Evolutionary conservation across 2,329 filamentous ascomycete genomes (phyloP).

Genomic region (Sporothrix pallida): DNA sequence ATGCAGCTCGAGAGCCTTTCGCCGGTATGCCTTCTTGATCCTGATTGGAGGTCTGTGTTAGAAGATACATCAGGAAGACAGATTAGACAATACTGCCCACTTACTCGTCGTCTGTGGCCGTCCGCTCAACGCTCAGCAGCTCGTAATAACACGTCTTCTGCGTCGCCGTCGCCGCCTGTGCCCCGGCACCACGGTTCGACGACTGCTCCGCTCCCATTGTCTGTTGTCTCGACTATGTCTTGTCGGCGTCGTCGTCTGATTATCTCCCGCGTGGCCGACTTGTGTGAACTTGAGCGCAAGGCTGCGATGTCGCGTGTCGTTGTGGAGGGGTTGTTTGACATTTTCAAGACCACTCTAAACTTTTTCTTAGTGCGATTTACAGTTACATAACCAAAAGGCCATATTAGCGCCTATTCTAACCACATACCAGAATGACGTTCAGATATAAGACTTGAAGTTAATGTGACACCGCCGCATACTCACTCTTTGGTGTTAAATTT

Average conservation of each 20-base stretch:
- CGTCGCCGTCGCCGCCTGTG: slow-evolving; percentile 38
- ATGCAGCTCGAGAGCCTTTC: slow-evolving; percentile 89
- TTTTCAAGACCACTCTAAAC: slow-evolving; percentile 1
- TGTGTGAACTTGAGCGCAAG: not conserved
- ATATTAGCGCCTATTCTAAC: not conserved
- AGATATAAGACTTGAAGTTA: not conserved
- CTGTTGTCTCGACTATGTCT: slow-evolving; percentile 49
- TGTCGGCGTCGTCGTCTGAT: not conserved
- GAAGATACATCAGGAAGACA: not conserved
- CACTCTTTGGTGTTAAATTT: too few species aligned
- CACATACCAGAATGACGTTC: not conserved
- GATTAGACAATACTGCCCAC: not conserved
- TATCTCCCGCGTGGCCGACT: not conserved
- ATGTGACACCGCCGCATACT: not conserved
- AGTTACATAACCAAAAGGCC: slow-evolving; percentile 15
- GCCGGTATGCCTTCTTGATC: slow-evolving; percentile 91
- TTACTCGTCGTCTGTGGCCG: slow-evolving; percentile 81
- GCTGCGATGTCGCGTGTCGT: slow-evolving; percentile 24
- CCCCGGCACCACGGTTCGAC: slow-evolving; percentile 45
- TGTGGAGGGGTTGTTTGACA: not conserved
- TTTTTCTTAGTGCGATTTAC: slow-evolving; percentile 24
- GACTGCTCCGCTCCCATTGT: slow-evolving; percentile 67
- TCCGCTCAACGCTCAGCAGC: slow-evolving; percentile 73
- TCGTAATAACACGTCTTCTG: slow-evolving; percentile 84
- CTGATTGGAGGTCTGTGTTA: slow-evolving; percentile 49